Conservation (phyloP, 1,139 yeast species). For the Protomyces lactucae-debilis region DNA sequence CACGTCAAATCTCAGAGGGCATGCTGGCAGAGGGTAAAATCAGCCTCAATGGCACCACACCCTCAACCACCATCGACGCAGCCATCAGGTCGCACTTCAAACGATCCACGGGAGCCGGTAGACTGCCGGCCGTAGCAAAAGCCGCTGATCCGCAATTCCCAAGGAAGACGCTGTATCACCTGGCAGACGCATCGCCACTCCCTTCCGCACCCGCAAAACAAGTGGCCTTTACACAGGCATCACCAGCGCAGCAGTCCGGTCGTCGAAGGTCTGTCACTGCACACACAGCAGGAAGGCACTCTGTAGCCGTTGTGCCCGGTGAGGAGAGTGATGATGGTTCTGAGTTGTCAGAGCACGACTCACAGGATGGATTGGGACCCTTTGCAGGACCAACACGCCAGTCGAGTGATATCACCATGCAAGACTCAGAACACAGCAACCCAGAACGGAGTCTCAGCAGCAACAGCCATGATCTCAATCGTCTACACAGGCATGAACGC, state of each 20-base stretch:
- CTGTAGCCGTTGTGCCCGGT: background rate
- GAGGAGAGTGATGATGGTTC: background rate
- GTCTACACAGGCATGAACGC: background rate
- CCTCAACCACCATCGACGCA: conserved; percentile 23
- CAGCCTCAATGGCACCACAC: conserved; percentile 10
- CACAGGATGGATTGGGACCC: conserved; percentile 15
- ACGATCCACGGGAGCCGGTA: conserved; percentile 1
- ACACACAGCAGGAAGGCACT: background rate
- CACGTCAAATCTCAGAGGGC: conserved; percentile 21
- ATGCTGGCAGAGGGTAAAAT: conserved; percentile 19
- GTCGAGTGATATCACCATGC: background rate
- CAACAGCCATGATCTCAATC: background rate
- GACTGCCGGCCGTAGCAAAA: conserved; percentile 2
- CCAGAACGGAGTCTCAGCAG: background rate
- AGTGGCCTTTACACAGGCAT: background rate
- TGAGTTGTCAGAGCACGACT: background rate
- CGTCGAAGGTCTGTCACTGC: background rate
- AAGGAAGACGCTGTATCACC: conserved; percentile 20
- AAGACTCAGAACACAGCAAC: too few relatives aligned
- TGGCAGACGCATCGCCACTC: conserved; percentile 16
- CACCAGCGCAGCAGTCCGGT: background rate
- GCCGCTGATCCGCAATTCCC: conserved; percentile 22
- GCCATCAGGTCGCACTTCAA: conserved; percentile 19
- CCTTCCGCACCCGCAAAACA: background rate
- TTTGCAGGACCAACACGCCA: conserved; percentile 12